Conservation (phyloP, 2,329 filamentous ascomycete genomes). For the Cadophora malorum region DNA sequence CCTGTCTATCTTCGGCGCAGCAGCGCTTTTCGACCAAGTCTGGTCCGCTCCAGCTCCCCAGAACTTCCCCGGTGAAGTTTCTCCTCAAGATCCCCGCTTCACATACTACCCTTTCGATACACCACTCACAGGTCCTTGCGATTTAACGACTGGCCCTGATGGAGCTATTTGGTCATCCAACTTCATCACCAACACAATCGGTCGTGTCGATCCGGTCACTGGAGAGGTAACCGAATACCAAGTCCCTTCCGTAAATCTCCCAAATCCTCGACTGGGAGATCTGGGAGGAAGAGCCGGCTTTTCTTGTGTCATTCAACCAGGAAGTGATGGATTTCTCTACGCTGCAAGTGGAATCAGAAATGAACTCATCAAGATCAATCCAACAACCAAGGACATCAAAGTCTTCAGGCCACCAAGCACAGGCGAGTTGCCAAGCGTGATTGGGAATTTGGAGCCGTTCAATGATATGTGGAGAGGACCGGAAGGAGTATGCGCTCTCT, state of each 20-base stretch:
- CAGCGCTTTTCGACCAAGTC: neutral
- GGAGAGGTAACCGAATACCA: neutral
- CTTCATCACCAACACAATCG: neutral
- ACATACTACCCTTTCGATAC: neutral
- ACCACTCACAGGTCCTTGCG: neutral
- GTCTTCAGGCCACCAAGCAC: conserved; percentile 9
- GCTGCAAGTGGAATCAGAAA: neutral
- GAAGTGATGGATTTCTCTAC: conserved; percentile 2
- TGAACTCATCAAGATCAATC: neutral
- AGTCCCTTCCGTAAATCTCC: neutral
- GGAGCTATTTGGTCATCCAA: neutral
- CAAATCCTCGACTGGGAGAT: neutral
- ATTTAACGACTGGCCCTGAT: neutral
- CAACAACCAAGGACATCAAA: conserved; percentile 1
- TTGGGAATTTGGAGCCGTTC: neutral
- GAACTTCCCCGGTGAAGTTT: neutral
- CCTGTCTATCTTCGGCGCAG: neutral
- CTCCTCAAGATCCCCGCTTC: neutral
- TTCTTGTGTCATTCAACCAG: conserved; percentile 5
- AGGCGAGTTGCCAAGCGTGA: neutral
- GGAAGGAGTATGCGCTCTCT: neutral
- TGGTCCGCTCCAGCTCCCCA: neutral
- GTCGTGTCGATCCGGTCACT: conserved; percentile 2
- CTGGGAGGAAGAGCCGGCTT: neutral
- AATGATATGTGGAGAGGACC: conserved; percentile 7